Evolutionary conservation across 2,329 filamentous ascomycete species (phyloP).

Genomic region (Arthrobotrys sphaeroides): DNA sequence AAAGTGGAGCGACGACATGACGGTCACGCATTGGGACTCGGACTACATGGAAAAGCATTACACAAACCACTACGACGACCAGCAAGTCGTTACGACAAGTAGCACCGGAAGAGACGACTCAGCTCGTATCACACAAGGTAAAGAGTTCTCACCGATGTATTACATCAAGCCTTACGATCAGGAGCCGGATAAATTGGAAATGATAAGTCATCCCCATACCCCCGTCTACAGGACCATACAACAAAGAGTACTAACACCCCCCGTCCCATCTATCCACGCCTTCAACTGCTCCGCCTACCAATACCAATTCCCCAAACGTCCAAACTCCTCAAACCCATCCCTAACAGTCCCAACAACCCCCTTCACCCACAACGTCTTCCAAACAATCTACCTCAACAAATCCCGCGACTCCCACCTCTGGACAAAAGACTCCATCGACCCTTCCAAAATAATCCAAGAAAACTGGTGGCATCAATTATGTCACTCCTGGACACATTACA

Average conservation of each 20-base stretch:
- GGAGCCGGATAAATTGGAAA: conserved; percentile 70
- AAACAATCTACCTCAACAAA: conserved; percentile 72
- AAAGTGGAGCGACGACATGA: conserved; percentile 75
- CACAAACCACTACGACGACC: conserved; percentile 69
- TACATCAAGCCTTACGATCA: conserved; percentile 70
- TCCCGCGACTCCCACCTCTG: conserved; percentile 67
- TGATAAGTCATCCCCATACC: conserved; percentile 61
- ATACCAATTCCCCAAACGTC: conserved; percentile 44
- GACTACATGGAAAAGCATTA: conserved; percentile 75
- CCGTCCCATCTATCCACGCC: neutral
- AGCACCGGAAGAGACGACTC: conserved; percentile 59
- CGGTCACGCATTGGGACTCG: conserved; percentile 73
- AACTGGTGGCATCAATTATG: conserved; percentile 77
- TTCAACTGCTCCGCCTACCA: conserved; percentile 50
- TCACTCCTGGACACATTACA: conserved; percentile 72
- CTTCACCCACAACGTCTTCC: conserved; percentile 35
- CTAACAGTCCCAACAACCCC: conserved; percentile 24
- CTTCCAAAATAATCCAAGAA: conserved; percentile 69
- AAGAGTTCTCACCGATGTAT: conserved; percentile 72
- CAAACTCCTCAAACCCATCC: conserved; percentile 23
- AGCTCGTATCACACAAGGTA: conserved; percentile 61
- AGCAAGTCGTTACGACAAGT: conserved; percentile 62
- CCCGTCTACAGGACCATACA: neutral
- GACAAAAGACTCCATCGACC: conserved; percentile 70
- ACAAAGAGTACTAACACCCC: conserved; percentile 5